Base-by-base conservation (phyloP, 2,329 filamentous ascomycete genomes). In the Blastomyces silverae region DNA sequence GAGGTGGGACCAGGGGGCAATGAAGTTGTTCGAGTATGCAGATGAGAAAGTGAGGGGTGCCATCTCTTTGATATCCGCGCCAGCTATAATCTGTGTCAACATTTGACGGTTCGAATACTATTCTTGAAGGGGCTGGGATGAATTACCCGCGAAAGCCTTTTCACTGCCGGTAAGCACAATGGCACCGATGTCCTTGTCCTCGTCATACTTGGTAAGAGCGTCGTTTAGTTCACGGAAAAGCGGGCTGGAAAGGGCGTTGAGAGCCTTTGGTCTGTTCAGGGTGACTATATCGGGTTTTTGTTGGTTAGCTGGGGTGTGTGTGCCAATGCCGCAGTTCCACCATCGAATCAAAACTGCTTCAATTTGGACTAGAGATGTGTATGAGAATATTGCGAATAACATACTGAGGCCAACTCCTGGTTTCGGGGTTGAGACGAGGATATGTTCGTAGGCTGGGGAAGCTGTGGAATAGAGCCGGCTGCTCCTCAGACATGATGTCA, bases 11-110 rank as follows among this genome's bases (percentile, higher is more conserved):
- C 94, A 99, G 11, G 87, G 87, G 76, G 96, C 92, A 78, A 99
- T 97, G 78, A 99, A 99, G 74, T 95, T 91, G 70, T 82, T 86
- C 59, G 86, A 89, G 81, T 97, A 97, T 50, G 94, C 93, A 69
- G 88, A 82, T 68, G 90, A 85, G 79, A 99, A 99, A 64, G 88
- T 92, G 50, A 97, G 86, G 66, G 91, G 88, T 39, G 91, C 90
- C 94, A 99, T 99, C 79, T 99, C 94, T 79, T 97, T 97, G 82
- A 99, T 99, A 78, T 99, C 94, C 67, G 94, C 94, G 62, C 94
- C 94, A 56, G 94, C 93, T 75, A 72, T 63, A 58, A 37, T 65
- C n/a, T 31, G 20, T 22, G 20, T 22, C 44, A 60, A 31, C 46
- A 20, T 13, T 11, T 57, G 2, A 17, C 17, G n/a, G n/a, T 31